Percentiles rank a stretch among this genome's conserved stretches.
Conservation (phyloP, 2,329 filamentous ascomycete species). For the Paramyrothecium roridum region DNA sequence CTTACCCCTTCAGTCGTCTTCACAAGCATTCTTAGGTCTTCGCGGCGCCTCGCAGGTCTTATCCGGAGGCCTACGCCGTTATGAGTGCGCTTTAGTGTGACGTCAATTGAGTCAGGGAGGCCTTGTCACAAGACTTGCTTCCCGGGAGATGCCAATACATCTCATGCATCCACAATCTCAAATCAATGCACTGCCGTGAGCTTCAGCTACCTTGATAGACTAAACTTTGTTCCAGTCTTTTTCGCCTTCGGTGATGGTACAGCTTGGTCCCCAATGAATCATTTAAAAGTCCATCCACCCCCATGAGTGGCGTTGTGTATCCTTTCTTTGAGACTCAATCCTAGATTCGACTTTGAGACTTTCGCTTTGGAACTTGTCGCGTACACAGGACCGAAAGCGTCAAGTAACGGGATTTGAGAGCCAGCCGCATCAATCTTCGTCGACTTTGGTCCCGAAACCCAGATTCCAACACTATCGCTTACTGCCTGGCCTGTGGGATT, state of each 20-base stretch:
- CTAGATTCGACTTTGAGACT: neutral
- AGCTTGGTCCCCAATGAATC: neutral
- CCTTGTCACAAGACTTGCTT: too few relatives aligned
- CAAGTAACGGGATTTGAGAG: neutral
- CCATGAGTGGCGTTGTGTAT: neutral
- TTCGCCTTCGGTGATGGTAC: neutral
- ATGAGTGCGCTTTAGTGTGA: too few relatives aligned
- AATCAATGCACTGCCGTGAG: too few relatives aligned
- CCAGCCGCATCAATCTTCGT: neutral
- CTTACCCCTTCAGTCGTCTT: too few relatives aligned
- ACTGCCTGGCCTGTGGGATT: neutral
- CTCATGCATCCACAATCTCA: too few relatives aligned
- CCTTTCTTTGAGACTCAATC: neutral
- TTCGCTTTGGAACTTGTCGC: neutral
- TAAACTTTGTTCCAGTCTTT: neutral
- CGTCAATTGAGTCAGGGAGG: too few relatives aligned
- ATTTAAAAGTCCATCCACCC: neutral
- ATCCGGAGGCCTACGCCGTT: too few relatives aligned
- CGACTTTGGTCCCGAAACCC: neutral
- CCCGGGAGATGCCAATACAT: too few relatives aligned
- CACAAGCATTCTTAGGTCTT: too few relatives aligned
- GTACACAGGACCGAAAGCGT: neutral
- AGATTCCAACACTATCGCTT: neutral
- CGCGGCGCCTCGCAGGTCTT: too few relatives aligned
- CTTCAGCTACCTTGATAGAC: too few relatives aligned